These are phyloP conservation scores for Zymoseptoria brevis DNA, from an alignment of 2,329 filamentous ascomycete species.

Conservation along the genomic window DNA sequence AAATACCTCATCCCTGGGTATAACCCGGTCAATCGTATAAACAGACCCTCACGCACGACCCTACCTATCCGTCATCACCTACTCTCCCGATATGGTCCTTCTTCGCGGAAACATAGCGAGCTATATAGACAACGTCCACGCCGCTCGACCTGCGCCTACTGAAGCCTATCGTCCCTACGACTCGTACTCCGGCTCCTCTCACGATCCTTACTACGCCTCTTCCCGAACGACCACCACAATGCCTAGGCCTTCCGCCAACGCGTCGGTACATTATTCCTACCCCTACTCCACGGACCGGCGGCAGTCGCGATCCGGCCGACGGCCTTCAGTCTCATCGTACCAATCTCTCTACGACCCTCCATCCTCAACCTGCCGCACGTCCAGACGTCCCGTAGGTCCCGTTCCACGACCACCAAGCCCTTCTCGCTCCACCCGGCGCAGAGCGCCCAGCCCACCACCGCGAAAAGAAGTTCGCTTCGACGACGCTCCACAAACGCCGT, in stretches of 20 bases:
- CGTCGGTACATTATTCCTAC: neutral
- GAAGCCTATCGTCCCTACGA: neutral
- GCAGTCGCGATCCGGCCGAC: neutral
- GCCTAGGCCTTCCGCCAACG: neutral
- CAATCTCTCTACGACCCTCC: neutral
- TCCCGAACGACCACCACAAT: neutral
- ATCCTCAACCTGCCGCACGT: neutral
- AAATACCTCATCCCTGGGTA: neutral
- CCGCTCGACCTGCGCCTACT: neutral
- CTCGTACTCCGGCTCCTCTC: neutral
- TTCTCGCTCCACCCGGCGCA: slow-evolving; percentile 1
- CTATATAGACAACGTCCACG: neutral
- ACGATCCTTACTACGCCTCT: neutral
- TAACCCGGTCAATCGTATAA: neutral
- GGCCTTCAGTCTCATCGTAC: neutral
- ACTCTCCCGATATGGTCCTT: neutral
- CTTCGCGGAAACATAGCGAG: neutral
- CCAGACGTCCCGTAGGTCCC: neutral
- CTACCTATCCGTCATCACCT: neutral
- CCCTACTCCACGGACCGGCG: neutral
- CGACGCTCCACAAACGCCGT: slow-evolving; percentile 5
- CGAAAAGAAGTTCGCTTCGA: slow-evolving; percentile 16
- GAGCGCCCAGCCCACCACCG: slow-evolving; percentile 3
- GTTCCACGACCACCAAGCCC: neutral
- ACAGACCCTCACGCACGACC: neutral